Conservation (phyloP, 108 stramenopile genomes). For the Fistulifera solaris region DNA sequence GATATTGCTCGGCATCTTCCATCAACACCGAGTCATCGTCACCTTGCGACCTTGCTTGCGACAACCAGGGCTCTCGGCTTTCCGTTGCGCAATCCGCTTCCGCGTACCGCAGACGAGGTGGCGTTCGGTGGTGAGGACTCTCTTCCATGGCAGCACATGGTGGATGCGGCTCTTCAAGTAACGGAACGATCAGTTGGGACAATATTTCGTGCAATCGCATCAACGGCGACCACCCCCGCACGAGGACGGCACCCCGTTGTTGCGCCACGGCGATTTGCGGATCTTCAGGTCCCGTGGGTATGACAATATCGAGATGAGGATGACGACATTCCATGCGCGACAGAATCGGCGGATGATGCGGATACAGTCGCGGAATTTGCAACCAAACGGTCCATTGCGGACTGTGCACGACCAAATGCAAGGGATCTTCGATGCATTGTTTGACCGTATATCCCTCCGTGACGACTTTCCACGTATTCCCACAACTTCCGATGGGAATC, state of each 20-base stretch:
- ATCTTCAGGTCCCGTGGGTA: conserved; percentile 30
- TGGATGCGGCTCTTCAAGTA: too few relatives aligned
- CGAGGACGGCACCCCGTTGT: too few relatives aligned
- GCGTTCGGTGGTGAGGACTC: too few relatives aligned
- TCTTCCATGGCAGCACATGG: too few relatives aligned
- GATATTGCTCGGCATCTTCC: background rate
- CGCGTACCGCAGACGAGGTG: background rate
- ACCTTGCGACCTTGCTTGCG: background rate
- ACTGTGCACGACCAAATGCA: conserved; percentile 30
- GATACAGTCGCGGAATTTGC: conserved; percentile 69
- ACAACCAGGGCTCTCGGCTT: conserved; percentile 1
- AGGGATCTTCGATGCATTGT: background rate
- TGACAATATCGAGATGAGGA: conserved; percentile 17
- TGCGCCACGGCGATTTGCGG: background rate
- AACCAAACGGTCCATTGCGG: conserved; percentile 20
- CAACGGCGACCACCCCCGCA: too few relatives aligned
- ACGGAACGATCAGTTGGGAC: too few relatives aligned
- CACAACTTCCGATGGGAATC: conserved; percentile 1
- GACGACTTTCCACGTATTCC: background rate
- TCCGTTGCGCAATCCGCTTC: background rate
- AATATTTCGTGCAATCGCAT: too few relatives aligned
- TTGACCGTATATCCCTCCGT: background rate
- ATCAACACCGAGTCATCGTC: background rate
- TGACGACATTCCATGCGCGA: background rate
- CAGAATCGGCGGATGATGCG: conserved; percentile 48